Percentiles rank a stretch among this genome's conserved stretches.
These are phyloP conservation scores for Fulvia fulva DNA, from an alignment of 2,329 filamentous ascomycete species.

Conservation along the genomic window DNA sequence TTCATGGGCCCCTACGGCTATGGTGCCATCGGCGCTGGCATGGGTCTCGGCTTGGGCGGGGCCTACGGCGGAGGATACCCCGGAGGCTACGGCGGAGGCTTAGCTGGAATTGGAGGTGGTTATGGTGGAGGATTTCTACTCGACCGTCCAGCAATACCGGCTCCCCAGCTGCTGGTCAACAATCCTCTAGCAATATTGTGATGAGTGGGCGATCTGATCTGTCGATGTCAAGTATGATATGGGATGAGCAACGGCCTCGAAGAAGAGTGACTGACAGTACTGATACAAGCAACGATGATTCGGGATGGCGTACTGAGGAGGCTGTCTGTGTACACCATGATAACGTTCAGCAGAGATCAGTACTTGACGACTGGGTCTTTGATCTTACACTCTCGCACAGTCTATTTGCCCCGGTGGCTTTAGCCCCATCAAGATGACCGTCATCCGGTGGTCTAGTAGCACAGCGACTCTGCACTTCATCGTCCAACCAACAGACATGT, in stretches of 20 bases:
- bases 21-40: not conserved
- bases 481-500: not conserved
- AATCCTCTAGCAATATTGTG: not conserved
- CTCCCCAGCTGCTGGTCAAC: not conserved
- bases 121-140: not conserved
- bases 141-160: not conserved
- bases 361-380: not conserved
- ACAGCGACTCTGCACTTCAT: not conserved
- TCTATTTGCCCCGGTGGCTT: not conserved
- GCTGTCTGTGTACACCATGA: not conserved
- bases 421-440: too few species aligned
- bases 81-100: too few species aligned
- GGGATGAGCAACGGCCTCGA: not conserved
- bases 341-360: not conserved
- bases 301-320: not conserved
- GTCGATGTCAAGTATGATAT: conserved; percentile 1
- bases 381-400: not conserved
- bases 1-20: not conserved
- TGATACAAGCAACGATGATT: not conserved
- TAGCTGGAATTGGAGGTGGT: too few species aligned
- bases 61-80: not conserved
- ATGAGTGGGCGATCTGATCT: not conserved
- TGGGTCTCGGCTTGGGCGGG: not conserved
- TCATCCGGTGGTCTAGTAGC: not conserved
- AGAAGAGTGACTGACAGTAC: not conserved